Percentiles rank a stretch among this genome's conserved stretches.
These are phyloP conservation scores for Tagetes erecta DNA, from an alignment of 129 eudicot genomes.

Conservation along the genomic window DNA sequence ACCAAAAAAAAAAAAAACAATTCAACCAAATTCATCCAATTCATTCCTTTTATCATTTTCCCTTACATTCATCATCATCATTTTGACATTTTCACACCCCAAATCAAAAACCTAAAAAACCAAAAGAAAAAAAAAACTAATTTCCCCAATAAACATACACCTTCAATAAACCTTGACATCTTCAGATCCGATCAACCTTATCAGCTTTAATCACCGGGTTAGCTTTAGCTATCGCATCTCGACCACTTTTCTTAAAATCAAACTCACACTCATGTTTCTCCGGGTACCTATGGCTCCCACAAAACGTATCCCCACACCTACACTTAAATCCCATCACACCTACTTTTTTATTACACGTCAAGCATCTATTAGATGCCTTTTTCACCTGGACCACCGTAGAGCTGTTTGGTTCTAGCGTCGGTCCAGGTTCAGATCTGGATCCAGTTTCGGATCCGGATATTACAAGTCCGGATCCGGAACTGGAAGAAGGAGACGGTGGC, in stretches of 20 bases:
- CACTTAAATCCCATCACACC: conserved; percentile 69
- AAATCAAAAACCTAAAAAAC: not conserved
- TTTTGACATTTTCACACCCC: not conserved
- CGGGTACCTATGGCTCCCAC: conserved; percentile 82
- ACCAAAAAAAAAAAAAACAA: not conserved
- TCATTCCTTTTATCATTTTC: not conserved
- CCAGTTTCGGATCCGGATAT: not conserved
- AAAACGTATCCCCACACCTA: conserved; percentile 64
- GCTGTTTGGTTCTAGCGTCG: not conserved
- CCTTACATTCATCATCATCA: not conserved
- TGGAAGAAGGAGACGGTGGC: not conserved
- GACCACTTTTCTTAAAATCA: conserved; percentile 10
- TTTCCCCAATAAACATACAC: not conserved
- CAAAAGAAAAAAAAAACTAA: not conserved
- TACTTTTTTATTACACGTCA: conserved; percentile 62
- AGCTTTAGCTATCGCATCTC: not conserved
- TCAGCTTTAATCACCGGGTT: conserved; percentile 11
- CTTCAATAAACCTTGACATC: not conserved
- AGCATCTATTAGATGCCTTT: conserved; percentile 47
- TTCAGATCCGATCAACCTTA: conserved; percentile 15
- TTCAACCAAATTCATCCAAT: not conserved
- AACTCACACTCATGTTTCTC: conserved; percentile 51
- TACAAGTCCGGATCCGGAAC: no score
- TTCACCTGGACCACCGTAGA: conserved; percentile 1
- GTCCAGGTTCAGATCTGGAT: conserved; percentile 21